phyloP scores from a whole-genome alignment of 495 filamentous ascomycete genomes.

The Aspergillus sclerotiicarbonarius region DNA sequence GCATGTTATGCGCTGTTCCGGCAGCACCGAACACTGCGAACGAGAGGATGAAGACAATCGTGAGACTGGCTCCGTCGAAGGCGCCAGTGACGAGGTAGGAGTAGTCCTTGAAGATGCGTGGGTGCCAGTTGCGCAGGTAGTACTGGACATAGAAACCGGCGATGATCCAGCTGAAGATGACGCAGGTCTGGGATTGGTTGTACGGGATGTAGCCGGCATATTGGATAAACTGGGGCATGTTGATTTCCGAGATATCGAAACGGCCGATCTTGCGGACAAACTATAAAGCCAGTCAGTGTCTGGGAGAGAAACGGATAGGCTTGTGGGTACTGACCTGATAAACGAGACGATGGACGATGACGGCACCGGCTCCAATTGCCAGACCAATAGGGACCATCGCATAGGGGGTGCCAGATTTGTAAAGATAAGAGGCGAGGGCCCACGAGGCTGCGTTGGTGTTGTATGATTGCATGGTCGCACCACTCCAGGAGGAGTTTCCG shows the following conservation, averaged over 20 bases:
- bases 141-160: slow-evolving; percentile 50
- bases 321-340: slow-evolving; percentile 26
- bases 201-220: slow-evolving; percentile 47
- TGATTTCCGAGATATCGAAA: slow-evolving; percentile 33
- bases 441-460: slow-evolving; percentile 44
- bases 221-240: slow-evolving; percentile 42
- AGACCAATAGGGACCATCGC: slow-evolving; percentile 48
- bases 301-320: not conserved
- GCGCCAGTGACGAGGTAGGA: slow-evolving; percentile 56
- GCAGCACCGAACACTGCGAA: slow-evolving; percentile 57
- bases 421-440: slow-evolving; percentile 44
- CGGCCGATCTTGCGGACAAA: slow-evolving; percentile 32
- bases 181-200: slow-evolving; percentile 42
- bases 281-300: slow-evolving; percentile 12
- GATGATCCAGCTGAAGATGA: slow-evolving; percentile 34
- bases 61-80: slow-evolving; percentile 52
- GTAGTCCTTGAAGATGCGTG: slow-evolving; percentile 55
- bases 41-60: slow-evolving; percentile 54
- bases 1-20: slow-evolving; percentile 29
- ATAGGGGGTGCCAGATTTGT: slow-evolving; percentile 30
- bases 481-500: slow-evolving; percentile 48
- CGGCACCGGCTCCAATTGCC: slow-evolving; percentile 37
- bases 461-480: slow-evolving; percentile 41
- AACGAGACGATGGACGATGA: slow-evolving; percentile 41
- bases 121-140: slow-evolving; percentile 50